Base-by-base conservation (phyloP, 2,329 filamentous ascomycete species). In the Cryoendolithus antarcticus region DNA sequence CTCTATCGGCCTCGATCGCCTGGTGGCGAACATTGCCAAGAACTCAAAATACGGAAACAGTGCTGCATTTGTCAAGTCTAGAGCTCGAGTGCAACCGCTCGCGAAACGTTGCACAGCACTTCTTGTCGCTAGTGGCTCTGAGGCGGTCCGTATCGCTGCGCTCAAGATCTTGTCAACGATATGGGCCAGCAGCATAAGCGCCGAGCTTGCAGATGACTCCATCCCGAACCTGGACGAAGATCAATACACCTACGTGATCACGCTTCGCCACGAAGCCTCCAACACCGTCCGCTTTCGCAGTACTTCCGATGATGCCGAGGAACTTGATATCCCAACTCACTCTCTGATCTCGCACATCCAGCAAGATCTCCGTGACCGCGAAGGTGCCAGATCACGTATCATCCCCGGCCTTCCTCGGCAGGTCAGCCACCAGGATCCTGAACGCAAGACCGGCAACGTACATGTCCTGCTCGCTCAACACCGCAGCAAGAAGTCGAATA, bases 401-500 rank as follows among this genome's bases (percentile, higher is more conserved):
- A 2, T 27, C 24, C 44, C 50, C 10, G 42, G 47, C 60, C 54
- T 59, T 53, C 47, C 52, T 52, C 56, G 60, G 10, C 53, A 56
- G 32, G 45, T 57, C 8, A 65, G 58, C 38, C 65, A 65, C 31
- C 58, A 62, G 33, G 49, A 38, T 65, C 74, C 32, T 63, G 70
- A 39, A 9, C 40, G 41, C 29, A 44, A 45, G 33, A 27, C 24
- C 5, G 79, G 82, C 49, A 82, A 89, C 40, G 86, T 96, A 34
- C 80, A 82, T 44, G 80, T 96, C n/a, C 71, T 95, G 3, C 73
- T 86, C 4, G 77, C 83, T 1, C 80, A 84, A 41, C 88, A 86
- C 36, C 78, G 80, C 51, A 86, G 80, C 60, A 95, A 94, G 62
- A 96, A 95, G 65, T 83, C 82, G 46, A 95, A 94, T 62, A 78